Evolutionary conservation across 2,329 filamentous ascomycete genomes (phyloP), one percentile per base, ranked within the genome.

Genomic region (Fusarium napiforme): DNA sequence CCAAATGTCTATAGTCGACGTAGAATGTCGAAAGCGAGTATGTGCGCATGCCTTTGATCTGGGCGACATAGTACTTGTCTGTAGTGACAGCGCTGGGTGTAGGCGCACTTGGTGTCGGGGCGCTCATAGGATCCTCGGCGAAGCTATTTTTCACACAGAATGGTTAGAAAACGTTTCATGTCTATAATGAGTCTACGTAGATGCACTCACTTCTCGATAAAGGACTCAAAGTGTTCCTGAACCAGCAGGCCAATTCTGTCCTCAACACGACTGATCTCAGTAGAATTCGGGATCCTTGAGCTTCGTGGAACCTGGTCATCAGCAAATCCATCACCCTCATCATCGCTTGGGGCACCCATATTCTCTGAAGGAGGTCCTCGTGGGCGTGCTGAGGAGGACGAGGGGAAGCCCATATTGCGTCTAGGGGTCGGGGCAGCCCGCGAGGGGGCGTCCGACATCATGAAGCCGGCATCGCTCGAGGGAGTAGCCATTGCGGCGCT

Each of bases 21-120:
- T 96, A 97, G 65, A 96, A 90, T 10, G 93, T 96, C 3, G 93
- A 96, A n/a, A 96, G 88, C 72, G 90, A 87, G 80, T 92, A 93
- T 28, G 88, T 87, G 65, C 89, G 88, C 87, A 97, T 90, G 70
- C 91, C 92, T 78, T 93, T 91, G 76, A 97, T 94, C 83, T 95
- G 93, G 56, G 93, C 93, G 65, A 96, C 87, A 81, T 96, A 97
- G 84, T 95, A 95, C 80, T 93, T 93, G 84, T 95, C 92, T 32
- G 92, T 93, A 8, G 91, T 92, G 50, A 91, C 86, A 34, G 91
- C 91, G 79, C 92, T 94, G 21, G 93, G 92, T 7, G 89, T 85
- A 15, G 92, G 91, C 11, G 87, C 85, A 49, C 87, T 88, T 19
- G 89, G 68, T 34, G 72, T 75, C 93, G 7, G 91, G 85, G 10